A percentile compares a stretch with the other conserved stretches of the same genome.
Conservation (phyloP, 1,284 basidiomycete genomes). For the Hypsizygus ulmarius region DNA sequence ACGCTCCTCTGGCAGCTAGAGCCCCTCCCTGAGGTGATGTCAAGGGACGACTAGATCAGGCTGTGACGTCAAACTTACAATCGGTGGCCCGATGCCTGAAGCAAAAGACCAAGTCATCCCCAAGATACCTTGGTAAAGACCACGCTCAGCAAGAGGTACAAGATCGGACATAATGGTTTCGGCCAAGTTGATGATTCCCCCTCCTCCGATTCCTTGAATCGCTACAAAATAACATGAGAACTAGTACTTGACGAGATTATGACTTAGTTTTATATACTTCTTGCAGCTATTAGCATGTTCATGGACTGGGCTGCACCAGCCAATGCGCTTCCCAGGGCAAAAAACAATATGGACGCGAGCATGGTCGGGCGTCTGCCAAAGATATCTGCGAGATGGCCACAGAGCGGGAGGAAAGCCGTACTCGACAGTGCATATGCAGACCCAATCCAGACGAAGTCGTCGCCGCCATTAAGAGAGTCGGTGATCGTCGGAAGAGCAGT, state of each 20-base stretch:
- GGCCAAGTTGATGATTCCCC: conserved; percentile 39
- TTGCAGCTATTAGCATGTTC: conserved; percentile 42
- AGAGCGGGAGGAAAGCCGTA: conserved; percentile 33
- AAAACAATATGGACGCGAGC: conserved; percentile 32
- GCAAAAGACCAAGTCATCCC: conserved; percentile 18
- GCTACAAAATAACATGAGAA: conserved; percentile 20
- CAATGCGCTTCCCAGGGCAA: conserved; percentile 38
- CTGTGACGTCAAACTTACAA: conserved; percentile 2
- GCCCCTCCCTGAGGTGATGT: conserved; percentile 14
- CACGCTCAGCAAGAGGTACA: conserved; percentile 40
- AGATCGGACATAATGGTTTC: conserved; percentile 45
- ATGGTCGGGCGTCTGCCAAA: conserved; percentile 37
- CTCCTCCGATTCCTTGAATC: conserved; percentile 49
- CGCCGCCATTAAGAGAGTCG: conserved; percentile 20
- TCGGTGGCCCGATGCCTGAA: conserved; percentile 15
- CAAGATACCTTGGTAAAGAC: conserved; percentile 35
- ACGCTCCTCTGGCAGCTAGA: conserved; percentile 19
- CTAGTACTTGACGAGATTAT: too few relatives aligned
- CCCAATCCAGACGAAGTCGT: conserved; percentile 28
- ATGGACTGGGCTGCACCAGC: conserved; percentile 42
- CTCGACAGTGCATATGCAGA: conserved; percentile 33
- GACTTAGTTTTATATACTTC: conserved; percentile 25
- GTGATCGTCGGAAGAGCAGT: conserved; percentile 33
- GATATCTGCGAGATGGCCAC: conserved; percentile 29
- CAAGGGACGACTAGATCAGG: too few relatives aligned